Conservation (phyloP, 2,329 filamentous ascomycete genomes). For the Beauveria australis region DNA sequence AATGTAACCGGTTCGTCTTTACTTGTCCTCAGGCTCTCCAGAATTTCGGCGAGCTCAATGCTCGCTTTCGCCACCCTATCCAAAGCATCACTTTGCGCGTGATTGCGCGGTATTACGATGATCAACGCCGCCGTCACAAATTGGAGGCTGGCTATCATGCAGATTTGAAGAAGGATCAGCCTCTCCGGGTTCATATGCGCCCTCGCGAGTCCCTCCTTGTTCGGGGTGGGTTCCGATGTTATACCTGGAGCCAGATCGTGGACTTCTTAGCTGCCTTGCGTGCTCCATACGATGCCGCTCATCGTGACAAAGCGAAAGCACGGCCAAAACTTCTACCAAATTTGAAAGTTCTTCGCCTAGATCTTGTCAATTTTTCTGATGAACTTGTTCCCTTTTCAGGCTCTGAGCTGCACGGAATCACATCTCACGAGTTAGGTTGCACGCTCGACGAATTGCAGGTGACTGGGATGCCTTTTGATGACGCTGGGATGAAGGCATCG, state of each 20-base stretch:
- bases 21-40: constrained; percentile 42
- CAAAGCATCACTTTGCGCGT: constrained; percentile 42
- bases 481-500: constrained; percentile 37
- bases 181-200: constrained; percentile 34
- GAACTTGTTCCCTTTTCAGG: constrained; percentile 37
- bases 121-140: constrained; percentile 35
- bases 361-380: constrained; percentile 47
- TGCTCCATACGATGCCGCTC: constrained; percentile 39
- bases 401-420: constrained; percentile 41
- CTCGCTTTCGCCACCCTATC: constrained; percentile 34
- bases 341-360: constrained; percentile 39
- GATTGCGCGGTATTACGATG: constrained; percentile 48
- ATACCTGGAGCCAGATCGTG: constrained; percentile 44
- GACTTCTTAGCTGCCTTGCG: constrained; percentile 44
- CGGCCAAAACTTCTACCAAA: constrained; percentile 39
- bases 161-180: constrained; percentile 32
- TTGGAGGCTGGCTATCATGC: constrained; percentile 35
- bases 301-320: constrained; percentile 25
- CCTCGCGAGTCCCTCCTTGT: constrained; percentile 37
- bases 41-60: constrained; percentile 38
- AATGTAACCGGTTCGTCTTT: constrained; percentile 45
- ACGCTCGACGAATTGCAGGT: constrained; percentile 44
- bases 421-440: constrained; percentile 45
- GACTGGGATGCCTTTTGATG: constrained; percentile 43
- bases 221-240: constrained; percentile 45